Conservation (phyloP, 345 rosid genomes). For the Durio zibethinus region DNA sequence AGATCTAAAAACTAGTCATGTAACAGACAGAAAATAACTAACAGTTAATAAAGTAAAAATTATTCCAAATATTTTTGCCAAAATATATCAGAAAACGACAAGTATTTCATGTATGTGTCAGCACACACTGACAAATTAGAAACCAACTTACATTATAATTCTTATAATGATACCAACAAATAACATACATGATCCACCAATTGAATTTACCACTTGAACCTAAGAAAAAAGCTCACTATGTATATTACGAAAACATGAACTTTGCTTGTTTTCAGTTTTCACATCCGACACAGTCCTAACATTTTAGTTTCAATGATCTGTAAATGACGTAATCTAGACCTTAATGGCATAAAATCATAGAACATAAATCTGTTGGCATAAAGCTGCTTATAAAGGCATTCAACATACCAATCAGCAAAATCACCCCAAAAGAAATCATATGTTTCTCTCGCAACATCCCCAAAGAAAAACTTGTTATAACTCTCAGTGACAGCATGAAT, state of each 20-base stretch:
- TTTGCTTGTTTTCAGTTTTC: background rate
- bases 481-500: constrained; percentile 74
- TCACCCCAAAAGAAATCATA: constrained; percentile 98
- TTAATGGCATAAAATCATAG: background rate
- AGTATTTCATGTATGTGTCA: background rate
- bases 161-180: background rate
- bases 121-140: background rate
- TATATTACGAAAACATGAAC: background rate
- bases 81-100: background rate
- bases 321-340: background rate
- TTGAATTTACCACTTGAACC: background rate
- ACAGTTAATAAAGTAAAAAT: background rate
- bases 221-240: background rate
- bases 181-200: background rate
- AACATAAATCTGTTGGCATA: background rate
- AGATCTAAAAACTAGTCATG: background rate
- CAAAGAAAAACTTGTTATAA: constrained; percentile 84
- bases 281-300: background rate
- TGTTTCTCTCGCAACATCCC: constrained; percentile 89
- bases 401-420: constrained; percentile 85
- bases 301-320: background rate
- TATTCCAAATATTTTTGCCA: background rate
- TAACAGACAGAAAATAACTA: background rate
- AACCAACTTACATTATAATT: background rate
- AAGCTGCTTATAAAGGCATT: constrained; percentile 8